phyloP scores from a whole-genome alignment of 2,329 filamentous ascomycete genomes.

The Aspergillus sp. region DNA sequence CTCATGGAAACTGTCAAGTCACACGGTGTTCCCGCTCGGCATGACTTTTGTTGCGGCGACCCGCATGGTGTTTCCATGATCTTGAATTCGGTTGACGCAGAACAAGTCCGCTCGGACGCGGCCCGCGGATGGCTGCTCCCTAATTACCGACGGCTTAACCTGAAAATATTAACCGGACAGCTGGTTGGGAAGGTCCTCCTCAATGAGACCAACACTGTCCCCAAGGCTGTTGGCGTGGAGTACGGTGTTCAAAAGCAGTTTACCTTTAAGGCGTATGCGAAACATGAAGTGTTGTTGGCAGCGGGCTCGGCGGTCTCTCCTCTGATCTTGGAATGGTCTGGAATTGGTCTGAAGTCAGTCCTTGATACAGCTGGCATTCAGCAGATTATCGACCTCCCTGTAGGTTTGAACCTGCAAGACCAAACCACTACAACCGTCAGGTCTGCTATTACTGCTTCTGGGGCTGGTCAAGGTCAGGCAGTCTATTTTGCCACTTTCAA shows the following conservation, averaged over 20 bases:
- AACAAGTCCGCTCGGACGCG: background rate
- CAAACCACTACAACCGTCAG: background rate
- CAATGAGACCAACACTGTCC: background rate
- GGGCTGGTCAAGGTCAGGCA: background rate
- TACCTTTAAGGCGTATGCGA: background rate
- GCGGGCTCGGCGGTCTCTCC: background rate
- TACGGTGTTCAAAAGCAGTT: background rate
- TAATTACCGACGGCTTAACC: background rate
- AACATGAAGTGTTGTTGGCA: background rate
- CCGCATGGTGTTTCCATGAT: background rate
- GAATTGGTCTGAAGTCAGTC: background rate
- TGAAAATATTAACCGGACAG: background rate
- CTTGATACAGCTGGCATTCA: background rate
- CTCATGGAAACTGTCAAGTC: background rate
- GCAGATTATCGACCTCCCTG: background rate
- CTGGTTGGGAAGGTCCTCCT: background rate
- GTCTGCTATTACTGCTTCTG: background rate
- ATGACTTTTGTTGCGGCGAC: background rate
- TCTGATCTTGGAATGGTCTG: background rate
- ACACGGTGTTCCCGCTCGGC: background rate
- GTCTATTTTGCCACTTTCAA: background rate
- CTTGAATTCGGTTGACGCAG: background rate
- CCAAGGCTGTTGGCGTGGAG: background rate
- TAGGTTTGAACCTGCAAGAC: background rate
- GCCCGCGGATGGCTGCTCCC: background rate